Evolutionary conservation across 1,139 yeast genomes (phyloP).

Genomic region (Candida neerlandica): DNA sequence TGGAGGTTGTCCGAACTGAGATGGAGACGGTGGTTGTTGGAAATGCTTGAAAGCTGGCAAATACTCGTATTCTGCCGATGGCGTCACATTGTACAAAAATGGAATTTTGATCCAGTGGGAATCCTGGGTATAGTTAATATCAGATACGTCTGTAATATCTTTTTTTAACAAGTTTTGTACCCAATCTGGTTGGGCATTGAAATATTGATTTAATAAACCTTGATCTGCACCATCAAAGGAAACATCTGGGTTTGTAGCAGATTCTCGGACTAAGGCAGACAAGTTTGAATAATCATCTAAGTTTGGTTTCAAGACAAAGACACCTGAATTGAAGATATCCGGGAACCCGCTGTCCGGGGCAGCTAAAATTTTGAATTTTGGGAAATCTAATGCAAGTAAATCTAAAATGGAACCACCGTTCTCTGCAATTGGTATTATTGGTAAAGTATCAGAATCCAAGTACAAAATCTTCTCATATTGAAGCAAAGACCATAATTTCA

Average conservation of each 20-base stretch:
- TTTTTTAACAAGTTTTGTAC: constrained; percentile 21
- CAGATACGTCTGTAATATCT: constrained; percentile 11
- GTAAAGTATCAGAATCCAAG: constrained; percentile 82
- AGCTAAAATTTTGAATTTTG: constrained; percentile 55
- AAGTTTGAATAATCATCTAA: constrained; percentile 47
- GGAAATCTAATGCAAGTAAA: constrained; percentile 34
- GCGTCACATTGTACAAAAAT: constrained; percentile 84
- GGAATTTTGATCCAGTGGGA: constrained; percentile 72
- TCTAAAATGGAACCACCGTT: constrained; percentile 41
- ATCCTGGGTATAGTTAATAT: constrained; percentile 7
- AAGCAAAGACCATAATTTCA: constrained; percentile 67
- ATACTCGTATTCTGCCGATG: constrained; percentile 79
- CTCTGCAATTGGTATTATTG: constrained; percentile 44
- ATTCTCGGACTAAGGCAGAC: constrained; percentile 31
- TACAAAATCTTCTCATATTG: constrained; percentile 64
- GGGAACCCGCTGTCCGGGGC: constrained; percentile 97
- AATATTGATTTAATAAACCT: constrained; percentile 83
- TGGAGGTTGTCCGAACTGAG: constrained; percentile 2
- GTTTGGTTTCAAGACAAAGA: constrained; percentile 69
- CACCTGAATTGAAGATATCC: constrained; percentile 90
- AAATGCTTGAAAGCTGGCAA: constrained; percentile 77
- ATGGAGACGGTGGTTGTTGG: constrained; percentile 15
- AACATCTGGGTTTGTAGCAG: constrained; percentile 27
- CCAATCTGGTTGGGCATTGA: constrained; percentile 55
- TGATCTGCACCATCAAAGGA: constrained; percentile 97